Percentiles rank a stretch among this genome's conserved stretches.
Conservation (phyloP, 2,329 filamentous ascomycete species). For the Elsinoe ampelina region DNA sequence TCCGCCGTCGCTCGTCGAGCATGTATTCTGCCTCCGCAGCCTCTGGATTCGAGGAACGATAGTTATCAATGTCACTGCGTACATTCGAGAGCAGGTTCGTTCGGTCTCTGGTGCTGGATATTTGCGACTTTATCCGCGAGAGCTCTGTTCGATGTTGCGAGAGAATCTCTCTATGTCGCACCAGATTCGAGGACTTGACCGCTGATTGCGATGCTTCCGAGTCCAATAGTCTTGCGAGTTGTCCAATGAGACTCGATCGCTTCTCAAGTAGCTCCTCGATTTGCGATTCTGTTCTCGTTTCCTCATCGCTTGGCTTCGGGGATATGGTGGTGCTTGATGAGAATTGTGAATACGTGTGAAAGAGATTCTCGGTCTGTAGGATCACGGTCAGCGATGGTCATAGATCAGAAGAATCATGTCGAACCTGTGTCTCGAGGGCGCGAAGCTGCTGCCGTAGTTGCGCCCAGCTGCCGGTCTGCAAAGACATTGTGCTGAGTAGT, state of each 20-base stretch:
- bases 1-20: conserved; percentile 74
- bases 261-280: conserved; percentile 77
- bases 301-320: conserved; percentile 74
- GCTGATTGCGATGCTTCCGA: conserved; percentile 87
- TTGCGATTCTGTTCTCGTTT: conserved; percentile 67
- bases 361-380: conserved; percentile 67
- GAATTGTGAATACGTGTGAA: conserved; percentile 85
- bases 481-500: conserved; percentile 2
- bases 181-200: conserved; percentile 93
- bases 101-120: conserved; percentile 71
- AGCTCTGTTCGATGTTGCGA: conserved; percentile 79
- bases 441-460: conserved; percentile 89
- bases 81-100: conserved; percentile 87
- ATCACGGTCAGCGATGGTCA: not conserved
- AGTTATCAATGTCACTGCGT: conserved; percentile 82
- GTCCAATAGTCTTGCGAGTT: conserved; percentile 82
- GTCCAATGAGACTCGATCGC: conserved; percentile 72
- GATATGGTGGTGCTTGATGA: conserved; percentile 70
- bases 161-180: conserved; percentile 83
- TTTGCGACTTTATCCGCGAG: conserved; percentile 59
- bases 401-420: too few relatives aligned
- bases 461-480: conserved; percentile 55
- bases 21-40: conserved; percentile 92
- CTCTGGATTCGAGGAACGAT: conserved; percentile 67
- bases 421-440: conserved; percentile 78